These are phyloP conservation scores for Leccinum ponderosum DNA, from an alignment of 1,284 basidiomycete genomes.

Conservation along the genomic window DNA sequence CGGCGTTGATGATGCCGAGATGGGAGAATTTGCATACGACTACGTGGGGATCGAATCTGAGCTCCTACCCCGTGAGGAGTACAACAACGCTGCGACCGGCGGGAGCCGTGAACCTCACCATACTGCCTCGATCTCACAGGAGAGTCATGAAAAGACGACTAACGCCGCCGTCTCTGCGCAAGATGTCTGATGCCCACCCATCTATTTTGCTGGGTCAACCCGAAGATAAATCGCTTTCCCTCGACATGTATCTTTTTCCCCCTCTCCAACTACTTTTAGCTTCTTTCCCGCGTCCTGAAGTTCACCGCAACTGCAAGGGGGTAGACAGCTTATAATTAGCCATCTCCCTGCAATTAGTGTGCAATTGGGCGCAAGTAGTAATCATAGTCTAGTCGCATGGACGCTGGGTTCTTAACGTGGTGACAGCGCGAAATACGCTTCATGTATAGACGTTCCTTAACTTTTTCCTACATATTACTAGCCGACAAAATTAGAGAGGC, in stretches of 20 bases:
- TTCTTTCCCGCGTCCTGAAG: not conserved
- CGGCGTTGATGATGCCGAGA: constrained; percentile 91
- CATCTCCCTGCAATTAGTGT: not conserved
- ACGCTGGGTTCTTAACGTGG: not conserved
- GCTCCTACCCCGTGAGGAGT: constrained; percentile 32
- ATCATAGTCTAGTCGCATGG: not conserved
- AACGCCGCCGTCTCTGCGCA: constrained; percentile 1
- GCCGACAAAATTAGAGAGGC: constrained; percentile 12
- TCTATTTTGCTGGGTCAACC: too few relatives aligned
- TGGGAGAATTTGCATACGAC: constrained; percentile 95
- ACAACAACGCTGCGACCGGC: constrained; percentile 14
- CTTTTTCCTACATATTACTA: not conserved
- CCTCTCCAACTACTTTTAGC: not conserved
- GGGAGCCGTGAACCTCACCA: constrained; percentile 29
- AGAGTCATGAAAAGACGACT: constrained; percentile 28
- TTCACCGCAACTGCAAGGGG: not conserved
- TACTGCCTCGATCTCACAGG: constrained; percentile 23
- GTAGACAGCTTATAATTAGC: not conserved
- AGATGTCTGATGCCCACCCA: not conserved
- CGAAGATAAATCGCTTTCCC: not conserved
- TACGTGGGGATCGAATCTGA: constrained; percentile 78
- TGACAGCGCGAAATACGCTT: not conserved
- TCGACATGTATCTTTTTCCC: not conserved
- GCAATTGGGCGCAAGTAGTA: not conserved
- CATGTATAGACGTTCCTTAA: not conserved